A percentile compares a stretch with the other conserved stretches of the same genome.
Conservation (phyloP, 2,329 filamentous ascomycete species). For the Microcyclospora pomicola region DNA sequence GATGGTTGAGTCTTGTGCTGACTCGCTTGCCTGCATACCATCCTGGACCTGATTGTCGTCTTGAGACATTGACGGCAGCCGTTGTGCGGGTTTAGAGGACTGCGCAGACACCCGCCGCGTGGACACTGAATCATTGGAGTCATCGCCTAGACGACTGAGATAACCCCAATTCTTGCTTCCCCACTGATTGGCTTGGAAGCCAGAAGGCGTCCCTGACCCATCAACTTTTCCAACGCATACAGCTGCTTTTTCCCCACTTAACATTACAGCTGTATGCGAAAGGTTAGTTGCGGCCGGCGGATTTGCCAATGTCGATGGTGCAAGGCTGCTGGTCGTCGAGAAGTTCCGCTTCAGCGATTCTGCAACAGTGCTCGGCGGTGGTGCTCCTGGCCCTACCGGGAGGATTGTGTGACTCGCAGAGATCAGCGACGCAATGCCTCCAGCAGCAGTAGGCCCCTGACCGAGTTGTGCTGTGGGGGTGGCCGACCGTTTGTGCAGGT, state of each 20-base stretch:
- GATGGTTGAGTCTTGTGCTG: neutral
- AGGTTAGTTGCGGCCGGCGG: constrained; percentile 73
- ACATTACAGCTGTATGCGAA: constrained; percentile 70
- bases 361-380: constrained; percentile 9
- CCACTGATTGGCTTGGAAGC: constrained; percentile 87
- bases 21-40: neutral
- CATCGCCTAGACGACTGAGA: constrained; percentile 46
- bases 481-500: constrained; percentile 69
- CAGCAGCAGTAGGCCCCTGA: constrained; percentile 29
- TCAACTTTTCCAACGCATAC: constrained; percentile 48
- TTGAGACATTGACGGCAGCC: constrained; percentile 7
- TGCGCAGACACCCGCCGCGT: constrained; percentile 1
- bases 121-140: constrained; percentile 18
- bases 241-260: constrained; percentile 61
- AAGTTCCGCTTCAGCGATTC: constrained; percentile 24
- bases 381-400: constrained; percentile 43
- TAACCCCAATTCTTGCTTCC: constrained; percentile 73
- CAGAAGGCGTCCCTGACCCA: constrained; percentile 61
- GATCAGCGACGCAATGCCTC: constrained; percentile 72
- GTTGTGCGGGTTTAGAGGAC: constrained; percentile 5
- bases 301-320: constrained; percentile 68
- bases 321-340: constrained; percentile 47
- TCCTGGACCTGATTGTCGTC: constrained; percentile 8
- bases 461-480: constrained; percentile 23
- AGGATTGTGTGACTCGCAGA: constrained; percentile 70